phyloP scores from a whole-genome alignment of 176 grass and related monocot genomes.

The Neostapfia colusana region DNA sequence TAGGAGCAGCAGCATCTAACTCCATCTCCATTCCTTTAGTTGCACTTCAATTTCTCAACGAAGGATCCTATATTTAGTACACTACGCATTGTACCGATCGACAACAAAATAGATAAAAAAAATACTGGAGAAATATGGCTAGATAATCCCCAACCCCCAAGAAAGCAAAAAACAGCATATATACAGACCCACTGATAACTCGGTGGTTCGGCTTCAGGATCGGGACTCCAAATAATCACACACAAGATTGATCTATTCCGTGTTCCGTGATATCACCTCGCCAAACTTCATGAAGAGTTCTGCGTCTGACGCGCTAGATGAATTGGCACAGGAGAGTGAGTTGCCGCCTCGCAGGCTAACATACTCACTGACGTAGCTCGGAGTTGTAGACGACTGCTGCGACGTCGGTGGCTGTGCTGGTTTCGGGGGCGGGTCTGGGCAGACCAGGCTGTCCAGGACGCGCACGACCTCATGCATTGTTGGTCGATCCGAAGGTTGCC shows the following conservation, averaged over 20 bases:
- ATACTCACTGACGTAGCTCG: conserved; percentile 71
- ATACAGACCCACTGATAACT: conserved; percentile 41
- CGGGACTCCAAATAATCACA: not conserved
- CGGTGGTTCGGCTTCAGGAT: not conserved
- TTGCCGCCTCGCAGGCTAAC: conserved; percentile 53
- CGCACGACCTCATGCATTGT: conserved; percentile 89
- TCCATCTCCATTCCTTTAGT: conserved; percentile 11
- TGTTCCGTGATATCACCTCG: conserved; percentile 79
- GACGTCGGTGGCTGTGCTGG: conserved; percentile 19
- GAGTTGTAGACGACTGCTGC: conserved; percentile 12
- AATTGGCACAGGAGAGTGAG: conserved; percentile 43
- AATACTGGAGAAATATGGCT: conserved; percentile 18
- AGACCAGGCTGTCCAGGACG: conserved; percentile 63
- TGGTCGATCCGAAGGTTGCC: conserved; percentile 72
- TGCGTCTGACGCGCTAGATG: conserved; percentile 64
- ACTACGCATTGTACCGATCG: conserved; percentile 40
- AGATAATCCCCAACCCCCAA: not conserved
- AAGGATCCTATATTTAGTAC: conserved; percentile 38
- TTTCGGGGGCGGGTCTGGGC: conserved; percentile 42
- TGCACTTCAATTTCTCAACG: conserved; percentile 8
- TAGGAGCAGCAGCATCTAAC: not conserved
- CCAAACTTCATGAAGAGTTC: conserved; percentile 96
- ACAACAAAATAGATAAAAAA: not conserved
- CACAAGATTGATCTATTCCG: conserved; percentile 38
- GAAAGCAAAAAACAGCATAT: conserved; percentile 32